Conservation (phyloP, 2,329 filamentous ascomycete genomes). For the Monilinia polystroma region DNA sequence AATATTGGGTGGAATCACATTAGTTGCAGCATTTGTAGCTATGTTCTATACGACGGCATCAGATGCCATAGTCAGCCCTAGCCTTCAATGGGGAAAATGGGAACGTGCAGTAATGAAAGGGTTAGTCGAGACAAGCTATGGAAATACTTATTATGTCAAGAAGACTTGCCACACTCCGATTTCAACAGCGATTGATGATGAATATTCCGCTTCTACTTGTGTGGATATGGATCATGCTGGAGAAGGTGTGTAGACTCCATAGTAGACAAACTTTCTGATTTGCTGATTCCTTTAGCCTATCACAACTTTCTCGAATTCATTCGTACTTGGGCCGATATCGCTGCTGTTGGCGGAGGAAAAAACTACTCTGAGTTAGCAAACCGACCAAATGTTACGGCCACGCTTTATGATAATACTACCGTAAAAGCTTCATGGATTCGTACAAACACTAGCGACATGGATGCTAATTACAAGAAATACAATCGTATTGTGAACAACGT, state of each 20-base stretch:
- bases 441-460: constrained; percentile 51
- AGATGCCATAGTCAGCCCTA: constrained; percentile 71
- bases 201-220: constrained; percentile 54
- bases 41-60: constrained; percentile 77
- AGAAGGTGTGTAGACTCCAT: constrained; percentile 45
- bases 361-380: constrained; percentile 44
- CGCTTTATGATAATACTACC: constrained; percentile 71
- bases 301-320: constrained; percentile 67
- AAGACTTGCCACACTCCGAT: constrained; percentile 63
- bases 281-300: constrained; percentile 47
- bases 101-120: constrained; percentile 52
- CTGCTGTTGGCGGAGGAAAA: constrained; percentile 45
- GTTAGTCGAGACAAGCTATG: constrained; percentile 60
- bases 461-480: constrained; percentile 48
- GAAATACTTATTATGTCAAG: constrained; percentile 58
- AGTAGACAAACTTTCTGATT: not conserved
- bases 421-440: constrained; percentile 69
- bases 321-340: constrained; percentile 53
- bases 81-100: constrained; percentile 60
- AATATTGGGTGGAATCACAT: constrained; percentile 61
- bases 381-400: constrained; percentile 60
- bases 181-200: constrained; percentile 42
- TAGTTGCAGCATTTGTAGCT: constrained; percentile 63
- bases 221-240: constrained; percentile 68
- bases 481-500: constrained; percentile 70